phyloP scores from a whole-genome alignment of 805 yeast genomes.

The Ogataea allantospora region DNA sequence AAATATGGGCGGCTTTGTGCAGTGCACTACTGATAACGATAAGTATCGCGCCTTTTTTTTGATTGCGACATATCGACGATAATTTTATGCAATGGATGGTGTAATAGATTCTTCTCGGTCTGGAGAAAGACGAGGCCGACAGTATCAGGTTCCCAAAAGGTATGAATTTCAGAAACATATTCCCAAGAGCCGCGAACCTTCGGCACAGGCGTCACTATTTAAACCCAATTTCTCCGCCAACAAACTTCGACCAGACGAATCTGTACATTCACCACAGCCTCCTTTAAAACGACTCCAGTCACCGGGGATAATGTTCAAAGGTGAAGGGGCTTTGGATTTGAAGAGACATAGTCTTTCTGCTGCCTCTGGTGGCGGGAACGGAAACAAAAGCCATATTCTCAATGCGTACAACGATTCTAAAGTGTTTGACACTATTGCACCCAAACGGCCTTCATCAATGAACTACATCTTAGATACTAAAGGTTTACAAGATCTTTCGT shows the following conservation, averaged over 20 bases:
- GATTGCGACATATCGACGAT: background rate
- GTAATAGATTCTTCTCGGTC: slow-evolving; percentile 5
- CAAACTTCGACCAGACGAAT: slow-evolving; percentile 18
- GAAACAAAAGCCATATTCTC: slow-evolving; percentile 17
- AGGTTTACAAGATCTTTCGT: background rate
- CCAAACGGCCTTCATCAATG: slow-evolving; percentile 16
- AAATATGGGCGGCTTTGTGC: slow-evolving; percentile 1
- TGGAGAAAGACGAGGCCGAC: slow-evolving; percentile 29
- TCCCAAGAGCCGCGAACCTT: slow-evolving; percentile 19
- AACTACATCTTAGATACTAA: slow-evolving; percentile 11
- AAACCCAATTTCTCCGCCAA: slow-evolving; percentile 17
- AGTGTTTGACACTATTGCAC: slow-evolving; percentile 30
- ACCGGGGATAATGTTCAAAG: slow-evolving; percentile 9
- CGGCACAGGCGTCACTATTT: slow-evolving; percentile 14
- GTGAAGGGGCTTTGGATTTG: slow-evolving; percentile 9
- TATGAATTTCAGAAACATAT: slow-evolving; percentile 29
- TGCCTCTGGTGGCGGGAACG: slow-evolving; percentile 10
- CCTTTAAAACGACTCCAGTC: slow-evolving; percentile 15
- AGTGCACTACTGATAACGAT: slow-evolving; percentile 13
- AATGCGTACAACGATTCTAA: slow-evolving; percentile 30
- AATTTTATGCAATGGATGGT: slow-evolving; percentile 6
- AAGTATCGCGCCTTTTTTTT: slow-evolving; percentile 1
- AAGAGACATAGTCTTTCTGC: slow-evolving; percentile 27
- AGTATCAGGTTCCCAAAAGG: slow-evolving; percentile 28
- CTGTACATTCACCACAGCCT: slow-evolving; percentile 11